phyloP scores from a whole-genome alignment of 768 basidiomycete genomes.

The Psilocybe sp. region DNA sequence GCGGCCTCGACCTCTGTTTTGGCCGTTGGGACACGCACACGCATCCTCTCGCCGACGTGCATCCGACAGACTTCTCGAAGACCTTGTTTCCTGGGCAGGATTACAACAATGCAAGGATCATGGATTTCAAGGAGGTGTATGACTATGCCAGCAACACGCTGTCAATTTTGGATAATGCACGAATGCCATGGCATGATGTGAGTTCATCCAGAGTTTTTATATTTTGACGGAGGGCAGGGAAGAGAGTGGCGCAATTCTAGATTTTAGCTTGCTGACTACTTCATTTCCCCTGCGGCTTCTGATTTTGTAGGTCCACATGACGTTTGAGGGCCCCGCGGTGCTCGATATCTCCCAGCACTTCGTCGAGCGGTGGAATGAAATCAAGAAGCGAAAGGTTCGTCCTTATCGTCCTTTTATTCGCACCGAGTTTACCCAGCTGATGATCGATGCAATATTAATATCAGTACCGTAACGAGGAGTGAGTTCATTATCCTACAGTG shows the following conservation, averaged over 20 bases:
- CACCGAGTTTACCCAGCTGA: not conserved
- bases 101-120: constrained; percentile 86
- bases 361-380: constrained; percentile 86
- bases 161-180: constrained; percentile 61
- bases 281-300: not conserved
- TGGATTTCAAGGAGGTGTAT: constrained; percentile 83
- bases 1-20: constrained; percentile 94
- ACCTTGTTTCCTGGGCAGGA: constrained; percentile 94
- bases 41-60: constrained; percentile 89
- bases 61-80: constrained; percentile 78
- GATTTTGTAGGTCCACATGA: constrained; percentile 70
- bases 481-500: constrained; percentile 18
- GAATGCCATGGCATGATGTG: constrained; percentile 98
- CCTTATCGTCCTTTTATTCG: not conserved
- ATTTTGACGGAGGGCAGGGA: no score
- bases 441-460: not conserved
- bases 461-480: constrained; percentile 49
- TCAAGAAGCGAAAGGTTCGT: constrained; percentile 74
- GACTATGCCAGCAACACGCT: constrained; percentile 72
- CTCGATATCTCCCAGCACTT: constrained; percentile 94
- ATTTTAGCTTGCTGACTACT: not conserved
- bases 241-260: no score
- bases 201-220: constrained; percentile 20
- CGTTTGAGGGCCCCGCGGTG: constrained; percentile 75
- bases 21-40: constrained; percentile 95